These are phyloP conservation scores for Heliocybe sulcata DNA, from an alignment of 1,284 basidiomycete genomes.

Conservation along the genomic window DNA sequence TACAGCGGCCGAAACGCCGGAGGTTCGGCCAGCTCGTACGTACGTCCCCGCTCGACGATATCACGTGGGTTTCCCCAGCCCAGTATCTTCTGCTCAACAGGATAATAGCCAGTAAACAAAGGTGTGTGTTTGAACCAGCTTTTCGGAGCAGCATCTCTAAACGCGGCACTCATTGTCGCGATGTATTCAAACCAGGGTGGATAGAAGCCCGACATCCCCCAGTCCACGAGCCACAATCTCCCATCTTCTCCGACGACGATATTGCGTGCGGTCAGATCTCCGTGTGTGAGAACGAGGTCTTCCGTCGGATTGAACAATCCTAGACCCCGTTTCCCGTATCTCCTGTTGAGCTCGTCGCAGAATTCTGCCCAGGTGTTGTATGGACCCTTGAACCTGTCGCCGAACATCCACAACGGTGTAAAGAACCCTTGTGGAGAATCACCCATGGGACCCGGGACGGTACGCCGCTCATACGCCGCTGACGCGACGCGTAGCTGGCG, in stretches of 20 bases:
- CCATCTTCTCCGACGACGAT: not conserved
- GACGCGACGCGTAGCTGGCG: slow-evolving; percentile 1
- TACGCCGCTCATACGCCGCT: not conserved
- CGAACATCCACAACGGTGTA: not conserved
- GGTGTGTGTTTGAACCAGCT: not conserved
- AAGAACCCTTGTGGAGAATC: not conserved
- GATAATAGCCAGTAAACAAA: not conserved
- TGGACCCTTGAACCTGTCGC: not conserved
- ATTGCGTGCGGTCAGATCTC: not conserved
- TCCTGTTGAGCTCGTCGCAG: not conserved
- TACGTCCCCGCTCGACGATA: too few species aligned
- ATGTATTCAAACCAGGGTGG: not conserved
- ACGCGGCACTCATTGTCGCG: not conserved
- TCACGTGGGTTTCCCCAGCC: too few species aligned
- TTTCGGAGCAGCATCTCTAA: not conserved
- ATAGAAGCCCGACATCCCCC: not conserved
- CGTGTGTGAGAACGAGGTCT: not conserved
- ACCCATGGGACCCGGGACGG: not conserved
- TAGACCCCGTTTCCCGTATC: not conserved
- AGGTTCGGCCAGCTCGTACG: too few species aligned
- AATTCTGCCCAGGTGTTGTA: not conserved
- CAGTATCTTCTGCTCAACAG: not conserved
- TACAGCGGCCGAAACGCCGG: too few species aligned
- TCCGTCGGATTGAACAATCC: not conserved
- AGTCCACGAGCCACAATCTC: not conserved